Evolutionary conservation across 331 rosid genomes (phyloP).

Genomic region (Rhamnella rubrinervis): DNA sequence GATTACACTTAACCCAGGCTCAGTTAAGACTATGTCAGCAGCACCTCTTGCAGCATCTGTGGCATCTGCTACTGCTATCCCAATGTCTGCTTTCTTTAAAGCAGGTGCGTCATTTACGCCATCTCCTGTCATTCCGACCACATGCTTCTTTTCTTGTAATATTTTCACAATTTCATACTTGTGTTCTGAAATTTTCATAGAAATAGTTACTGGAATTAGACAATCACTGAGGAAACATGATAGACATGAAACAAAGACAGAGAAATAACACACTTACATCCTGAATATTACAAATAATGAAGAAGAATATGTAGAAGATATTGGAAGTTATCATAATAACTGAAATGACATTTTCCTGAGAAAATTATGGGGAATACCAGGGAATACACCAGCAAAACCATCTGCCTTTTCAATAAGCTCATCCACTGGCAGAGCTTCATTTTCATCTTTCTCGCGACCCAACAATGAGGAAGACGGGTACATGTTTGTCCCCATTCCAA

Average conservation of each 20-base stretch:
- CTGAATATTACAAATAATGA: too few relatives aligned
- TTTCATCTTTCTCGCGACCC: slow-evolving; percentile 57
- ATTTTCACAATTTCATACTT: slow-evolving; percentile 70
- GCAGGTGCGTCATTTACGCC: slow-evolving; percentile 86
- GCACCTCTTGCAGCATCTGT: slow-evolving; percentile 87
- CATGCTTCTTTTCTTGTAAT: slow-evolving; percentile 64
- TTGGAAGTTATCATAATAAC: neutral
- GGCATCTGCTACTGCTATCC: slow-evolving; percentile 76
- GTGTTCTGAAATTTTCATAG: slow-evolving; percentile 46
- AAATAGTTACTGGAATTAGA: slow-evolving; percentile 3
- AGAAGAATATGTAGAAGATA: too few relatives aligned
- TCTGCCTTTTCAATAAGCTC: slow-evolving; percentile 87
- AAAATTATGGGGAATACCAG: slow-evolving; percentile 47
- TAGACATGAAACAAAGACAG: too few relatives aligned
- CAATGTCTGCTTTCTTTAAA: slow-evolving; percentile 74
- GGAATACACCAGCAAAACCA: slow-evolving; percentile 93
- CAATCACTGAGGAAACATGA: too few relatives aligned
- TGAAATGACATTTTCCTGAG: slow-evolving; percentile 9
- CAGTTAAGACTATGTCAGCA: slow-evolving; percentile 70
- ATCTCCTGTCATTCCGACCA: slow-evolving; percentile 82
- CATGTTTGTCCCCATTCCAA: slow-evolving; percentile 96
- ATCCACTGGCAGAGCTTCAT: slow-evolving; percentile 72
- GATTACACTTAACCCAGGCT: slow-evolving; percentile 80
- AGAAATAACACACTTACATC: too few relatives aligned
- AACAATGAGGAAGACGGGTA: slow-evolving; percentile 84